Base-by-base conservation (phyloP, 1,284 basidiomycete genomes). In the Naganishia liquefaciens region DNA sequence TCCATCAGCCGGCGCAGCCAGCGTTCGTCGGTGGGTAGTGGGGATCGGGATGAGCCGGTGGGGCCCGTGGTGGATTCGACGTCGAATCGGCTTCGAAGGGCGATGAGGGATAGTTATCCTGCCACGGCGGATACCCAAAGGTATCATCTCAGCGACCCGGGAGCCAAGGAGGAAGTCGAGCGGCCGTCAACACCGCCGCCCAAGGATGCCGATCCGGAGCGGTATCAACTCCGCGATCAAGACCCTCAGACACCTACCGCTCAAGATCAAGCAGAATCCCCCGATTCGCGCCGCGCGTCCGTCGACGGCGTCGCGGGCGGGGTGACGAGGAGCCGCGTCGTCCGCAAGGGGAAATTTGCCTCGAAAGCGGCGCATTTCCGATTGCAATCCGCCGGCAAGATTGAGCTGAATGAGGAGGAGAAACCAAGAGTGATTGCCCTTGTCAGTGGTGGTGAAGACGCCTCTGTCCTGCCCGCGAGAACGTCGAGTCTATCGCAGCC, bases 81-180 rank as follows among this genome's bases (percentile, higher is more conserved):
- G n/a, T 60, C 57, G 19, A 30, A 33, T 15, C 13, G 57, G 27
- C 21, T 60, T 17, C 37, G 50, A 5, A 62, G 46, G 21, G 60
- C 60, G 30, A 62, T 50, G n/a, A 27, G 51, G 30, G 60, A 53
- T n/a, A 60, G 58, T 28, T 60, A 62, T 23, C 19, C 40, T 4
- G 21, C 30, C 23, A 28, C 43, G 17, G 28, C 54, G 7, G 50
- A 55, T 44, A 27, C 28, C 19, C n/a, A 11, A 25, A 58, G 64
- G 17, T 66, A 66, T 46, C 39, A 46, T 40, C 49, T 66, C 6
- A 53, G 43, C 30, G 64, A 66, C n/a, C 57, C 64, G 13, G 64
- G 64, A 17, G 44, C 64, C 2, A 30, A 15, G 10, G 30, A 53
- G 1, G 50, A 53, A 15, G 33, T 19, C 7, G 25, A 43, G 7